Percentiles rank a stretch among this genome's conserved stretches.
phyloP scores from a whole-genome alignment of 805 yeast species.

The Zygosaccharomyces pseudorouxii region DNA sequence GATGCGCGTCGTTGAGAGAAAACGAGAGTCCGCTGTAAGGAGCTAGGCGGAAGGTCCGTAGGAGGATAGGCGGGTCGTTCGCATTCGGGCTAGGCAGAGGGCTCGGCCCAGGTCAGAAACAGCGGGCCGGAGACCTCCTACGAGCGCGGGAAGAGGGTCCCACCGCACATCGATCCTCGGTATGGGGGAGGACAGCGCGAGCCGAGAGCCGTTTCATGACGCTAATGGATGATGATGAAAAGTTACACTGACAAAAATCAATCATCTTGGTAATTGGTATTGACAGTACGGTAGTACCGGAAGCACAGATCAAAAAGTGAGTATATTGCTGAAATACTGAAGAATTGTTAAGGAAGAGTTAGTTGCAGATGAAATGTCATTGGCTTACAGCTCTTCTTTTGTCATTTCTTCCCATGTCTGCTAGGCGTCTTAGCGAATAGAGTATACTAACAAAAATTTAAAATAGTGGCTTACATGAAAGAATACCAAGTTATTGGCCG shows the following conservation, averaged over 20 bases:
- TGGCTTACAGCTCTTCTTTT: neutral
- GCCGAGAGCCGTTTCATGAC: slow-evolving; percentile 2
- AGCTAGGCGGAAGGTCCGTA: neutral
- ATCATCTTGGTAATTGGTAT: slow-evolving; percentile 1
- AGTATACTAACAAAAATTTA: slow-evolving; percentile 6
- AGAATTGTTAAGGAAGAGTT: neutral
- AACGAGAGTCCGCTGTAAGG: neutral
- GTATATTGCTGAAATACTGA: slow-evolving; percentile 1
- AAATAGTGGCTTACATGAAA: slow-evolving; percentile 86
- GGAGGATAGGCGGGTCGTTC: neutral
- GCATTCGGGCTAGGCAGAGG: neutral
- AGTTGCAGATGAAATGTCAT: neutral
- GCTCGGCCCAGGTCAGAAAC: neutral
- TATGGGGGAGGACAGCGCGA: slow-evolving; percentile 4
- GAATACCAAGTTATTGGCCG: slow-evolving; percentile 99
- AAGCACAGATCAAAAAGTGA: slow-evolving; percentile 9
- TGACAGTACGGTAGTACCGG: slow-evolving; percentile 5
- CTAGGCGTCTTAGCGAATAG: neutral
- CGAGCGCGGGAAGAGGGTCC: neutral
- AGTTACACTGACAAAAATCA: slow-evolving; percentile 4
- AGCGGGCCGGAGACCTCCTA: neutral
- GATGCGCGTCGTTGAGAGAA: neutral
- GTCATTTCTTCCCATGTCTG: neutral
- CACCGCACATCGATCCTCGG: neutral
- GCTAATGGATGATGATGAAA: slow-evolving; percentile 7